phyloP scores from a whole-genome alignment of 176 grass and related monocot genomes.

The Olyra latifolia region DNA sequence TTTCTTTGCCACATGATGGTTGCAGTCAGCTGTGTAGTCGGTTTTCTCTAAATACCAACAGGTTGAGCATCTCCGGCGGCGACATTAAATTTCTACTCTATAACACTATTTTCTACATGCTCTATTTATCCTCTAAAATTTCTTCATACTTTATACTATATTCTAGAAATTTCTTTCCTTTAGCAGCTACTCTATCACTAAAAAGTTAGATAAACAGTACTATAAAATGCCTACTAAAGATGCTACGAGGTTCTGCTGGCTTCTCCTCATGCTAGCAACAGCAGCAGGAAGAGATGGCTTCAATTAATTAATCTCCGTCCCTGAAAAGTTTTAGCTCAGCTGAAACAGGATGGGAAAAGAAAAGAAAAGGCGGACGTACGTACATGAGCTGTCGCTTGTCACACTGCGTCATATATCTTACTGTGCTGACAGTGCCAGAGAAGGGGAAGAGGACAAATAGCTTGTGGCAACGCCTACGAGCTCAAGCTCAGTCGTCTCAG shows the following conservation, averaged over 20 bases:
- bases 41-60: conserved; percentile 19
- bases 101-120: no score
- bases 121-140: no score
- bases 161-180: no score
- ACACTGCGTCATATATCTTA: background rate
- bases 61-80: no score
- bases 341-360: background rate
- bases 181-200: no score
- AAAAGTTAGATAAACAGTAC: no score
- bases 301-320: background rate
- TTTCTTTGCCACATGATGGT: background rate
- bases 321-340: background rate
- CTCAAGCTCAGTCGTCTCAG: no score
- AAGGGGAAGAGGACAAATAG: background rate
- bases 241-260: background rate
- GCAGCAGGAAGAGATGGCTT: background rate
- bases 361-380: no score
- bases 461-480: no score
- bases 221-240: no score
- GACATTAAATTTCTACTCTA: no score
- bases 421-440: background rate
- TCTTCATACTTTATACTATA: no score
- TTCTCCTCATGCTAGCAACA: background rate
- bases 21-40: background rate
- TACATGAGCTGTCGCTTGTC: background rate